Evolutionary conservation across 352 stramenopile genomes (phyloP), one percentile per base, ranked within the genome.

Genomic region (Phytophthora cactorum): DNA sequence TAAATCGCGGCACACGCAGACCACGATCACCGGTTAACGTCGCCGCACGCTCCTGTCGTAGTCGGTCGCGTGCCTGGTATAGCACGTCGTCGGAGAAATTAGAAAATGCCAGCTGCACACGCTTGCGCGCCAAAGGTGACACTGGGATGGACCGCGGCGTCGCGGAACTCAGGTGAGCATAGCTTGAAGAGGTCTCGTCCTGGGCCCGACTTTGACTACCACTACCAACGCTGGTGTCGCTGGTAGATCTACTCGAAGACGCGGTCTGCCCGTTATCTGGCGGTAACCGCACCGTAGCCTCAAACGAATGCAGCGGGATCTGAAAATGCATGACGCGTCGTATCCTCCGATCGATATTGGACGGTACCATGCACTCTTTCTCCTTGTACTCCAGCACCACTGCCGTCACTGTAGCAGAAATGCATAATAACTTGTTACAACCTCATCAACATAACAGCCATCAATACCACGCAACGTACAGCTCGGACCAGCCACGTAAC

Each of bases 311-410:
- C 49, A 93, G 68, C 25, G 87, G 86, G 60, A 95, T 93, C 70
- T 92, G 79, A 59, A 95, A 93, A 53, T 96, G 89, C 89, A 96
- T 96, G 52, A 95, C 86, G 17, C 88, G 86, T 46, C 91, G 87
- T 82, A 96, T 96, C 67, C 89, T 83, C 41, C 82, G 74, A 67
- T 94, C 92, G 69, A 95, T 94, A 63, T 86, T 92, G 45, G 77
- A 80, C 28, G 88, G 84, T 57, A 96, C 81, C 67, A 88, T 85
- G 65, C 78, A 86, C 53, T 96, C 87, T 51, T 95, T 96, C 53
- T 95, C 87, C 22, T 88, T 85, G 56, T 96, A 96, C 54, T 95
- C 88, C 14, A 96, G 72, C 58, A 96, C 89, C 4, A 96, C 86
- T 4, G 89, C 89, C 1, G 85, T 92, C 56, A 96, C 86, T 94